A percentile compares a stretch with the other conserved stretches of the same genome.
phyloP scores from a whole-genome alignment of 148 eudicot species.

The Diospyros kaki region DNA sequence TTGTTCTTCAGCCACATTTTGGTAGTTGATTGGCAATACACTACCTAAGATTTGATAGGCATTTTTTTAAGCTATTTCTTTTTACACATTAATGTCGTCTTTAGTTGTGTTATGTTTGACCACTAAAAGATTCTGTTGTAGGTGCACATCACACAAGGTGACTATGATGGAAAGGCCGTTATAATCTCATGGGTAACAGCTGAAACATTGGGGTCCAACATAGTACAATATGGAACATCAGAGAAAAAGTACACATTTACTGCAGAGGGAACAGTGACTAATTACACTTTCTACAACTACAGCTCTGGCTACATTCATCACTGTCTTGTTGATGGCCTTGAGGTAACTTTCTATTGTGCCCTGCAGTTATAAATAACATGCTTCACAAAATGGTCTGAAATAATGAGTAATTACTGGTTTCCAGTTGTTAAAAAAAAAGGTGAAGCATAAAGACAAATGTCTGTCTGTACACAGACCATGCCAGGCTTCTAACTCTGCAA shows the following conservation, averaged over 20 bases:
- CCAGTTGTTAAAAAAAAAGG: neutral
- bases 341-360: constrained; percentile 42
- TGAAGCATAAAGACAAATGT: neutral
- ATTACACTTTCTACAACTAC: constrained; percentile 76
- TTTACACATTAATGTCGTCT: too few species aligned
- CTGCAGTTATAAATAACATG: neutral
- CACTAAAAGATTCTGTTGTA: constrained; percentile 15
- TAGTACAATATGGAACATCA: constrained; percentile 71
- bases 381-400: neutral
- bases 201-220: constrained; percentile 74
- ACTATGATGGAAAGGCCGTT: constrained; percentile 92
- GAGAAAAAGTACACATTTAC: constrained; percentile 48
- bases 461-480: neutral
- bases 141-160: constrained; percentile 99
- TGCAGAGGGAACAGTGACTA: constrained; percentile 61
- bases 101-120: neutral
- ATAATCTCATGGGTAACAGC: constrained; percentile 90
- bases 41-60: neutral
- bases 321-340: constrained; percentile 61
- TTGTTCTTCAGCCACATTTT: neutral
- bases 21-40: neutral
- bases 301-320: constrained; percentile 88
- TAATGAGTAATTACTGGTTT: neutral
- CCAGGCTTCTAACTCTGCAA: neutral
- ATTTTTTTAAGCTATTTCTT: neutral